Percentiles rank a stretch among this genome's conserved stretches.
phyloP scores from a whole-genome alignment of 192 early-diverging fungal species.

The Anaeromyces robustus region DNA sequence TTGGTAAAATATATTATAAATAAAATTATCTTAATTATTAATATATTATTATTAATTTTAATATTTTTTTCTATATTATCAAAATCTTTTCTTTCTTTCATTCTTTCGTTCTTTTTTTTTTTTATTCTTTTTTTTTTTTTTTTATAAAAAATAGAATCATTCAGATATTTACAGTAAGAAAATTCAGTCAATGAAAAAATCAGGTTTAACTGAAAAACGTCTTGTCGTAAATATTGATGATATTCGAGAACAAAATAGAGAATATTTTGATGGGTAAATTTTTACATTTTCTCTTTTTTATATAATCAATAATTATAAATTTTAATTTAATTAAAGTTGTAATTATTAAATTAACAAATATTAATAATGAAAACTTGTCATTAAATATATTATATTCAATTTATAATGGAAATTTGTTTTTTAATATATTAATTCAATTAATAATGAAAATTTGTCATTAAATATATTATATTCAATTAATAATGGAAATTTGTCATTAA shows the following conservation, averaged over 20 bases:
- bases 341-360: no score
- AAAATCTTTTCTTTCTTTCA: no score
- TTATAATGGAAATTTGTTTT: no score
- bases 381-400: no score
- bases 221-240: slow-evolving; percentile 82
- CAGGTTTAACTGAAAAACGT: slow-evolving; percentile 18
- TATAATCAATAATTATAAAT: neutral
- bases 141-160: neutral
- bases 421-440: neutral
- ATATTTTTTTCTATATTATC: no score
- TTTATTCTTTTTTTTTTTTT: neutral
- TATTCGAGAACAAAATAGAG: slow-evolving; percentile 56
- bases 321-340: neutral
- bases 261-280: slow-evolving; percentile 56
- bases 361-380: no score
- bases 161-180: neutral
- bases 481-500: no score
- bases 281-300: neutral
- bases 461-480: slow-evolving; percentile 24
- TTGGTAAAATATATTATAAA: no score
- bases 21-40: no score
- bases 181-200: neutral
- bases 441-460: neutral
- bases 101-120: no score
- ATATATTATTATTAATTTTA: no score